phyloP scores from a whole-genome alignment of 495 filamentous ascomycete genomes.

The Hyaloscypha hepaticicola region DNA sequence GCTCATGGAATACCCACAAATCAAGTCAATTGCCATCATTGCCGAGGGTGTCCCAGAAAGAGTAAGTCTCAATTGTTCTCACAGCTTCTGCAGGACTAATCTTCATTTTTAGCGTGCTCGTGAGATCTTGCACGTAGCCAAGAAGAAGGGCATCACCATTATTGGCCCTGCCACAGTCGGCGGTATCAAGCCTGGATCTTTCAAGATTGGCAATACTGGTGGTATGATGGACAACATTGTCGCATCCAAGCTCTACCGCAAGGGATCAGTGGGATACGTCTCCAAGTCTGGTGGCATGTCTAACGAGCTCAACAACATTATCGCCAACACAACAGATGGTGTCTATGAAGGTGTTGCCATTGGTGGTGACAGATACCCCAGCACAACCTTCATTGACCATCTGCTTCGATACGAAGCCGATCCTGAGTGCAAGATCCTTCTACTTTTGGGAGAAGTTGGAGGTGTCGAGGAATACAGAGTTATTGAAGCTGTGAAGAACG shows the following conservation, averaged over 20 bases:
- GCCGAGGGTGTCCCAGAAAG: constrained; percentile 98
- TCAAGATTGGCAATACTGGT: constrained; percentile 99
- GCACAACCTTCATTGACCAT: constrained; percentile 99
- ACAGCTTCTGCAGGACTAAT: constrained; percentile 8
- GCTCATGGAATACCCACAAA: constrained; percentile 94
- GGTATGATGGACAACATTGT: constrained; percentile 99
- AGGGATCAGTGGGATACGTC: constrained; percentile 97
- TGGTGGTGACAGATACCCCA: constrained; percentile 97
- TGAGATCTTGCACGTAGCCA: constrained; percentile 91
- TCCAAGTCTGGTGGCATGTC: constrained; percentile 99
- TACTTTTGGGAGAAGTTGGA: constrained; percentile 96
- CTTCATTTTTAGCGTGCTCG: constrained; percentile 69
- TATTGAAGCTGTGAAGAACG: constrained; percentile 94
- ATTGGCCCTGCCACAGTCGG: constrained; percentile 97
- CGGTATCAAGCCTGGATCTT: constrained; percentile 98
- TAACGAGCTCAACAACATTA: constrained; percentile 99
- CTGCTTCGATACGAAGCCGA: constrained; percentile 92
- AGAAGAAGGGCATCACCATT: constrained; percentile 98
- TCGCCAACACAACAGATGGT: constrained; percentile 91
- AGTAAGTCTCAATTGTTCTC: constrained; percentile 53
- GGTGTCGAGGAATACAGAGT: constrained; percentile 99
- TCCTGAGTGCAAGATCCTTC: constrained; percentile 93
- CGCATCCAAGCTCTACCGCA: constrained; percentile 98
- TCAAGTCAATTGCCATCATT: constrained; percentile 98
- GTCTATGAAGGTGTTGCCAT: constrained; percentile 99